Evolutionary conservation across 768 basidiomycete genomes (phyloP).

Genomic region (Leucocoprinus sp.): DNA sequence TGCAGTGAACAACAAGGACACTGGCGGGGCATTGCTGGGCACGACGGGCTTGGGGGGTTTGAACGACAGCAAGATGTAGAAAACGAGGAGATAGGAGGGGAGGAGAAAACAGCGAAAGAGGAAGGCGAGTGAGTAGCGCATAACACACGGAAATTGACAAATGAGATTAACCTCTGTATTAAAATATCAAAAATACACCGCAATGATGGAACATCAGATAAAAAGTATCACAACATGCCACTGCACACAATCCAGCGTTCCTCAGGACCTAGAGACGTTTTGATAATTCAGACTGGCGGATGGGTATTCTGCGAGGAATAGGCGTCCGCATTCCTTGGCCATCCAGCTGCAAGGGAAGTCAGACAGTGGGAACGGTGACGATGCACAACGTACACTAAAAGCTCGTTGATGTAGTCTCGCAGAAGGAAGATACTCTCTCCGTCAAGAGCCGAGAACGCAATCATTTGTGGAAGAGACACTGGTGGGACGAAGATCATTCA

Average conservation of each 20-base stretch:
- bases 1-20: constrained; percentile 31
- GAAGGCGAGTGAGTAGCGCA: background rate
- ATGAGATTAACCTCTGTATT: too few relatives aligned
- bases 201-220: too few relatives aligned
- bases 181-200: too few relatives aligned
- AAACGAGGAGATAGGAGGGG: constrained; percentile 8
- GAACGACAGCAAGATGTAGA: constrained; percentile 8
- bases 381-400: constrained; percentile 50
- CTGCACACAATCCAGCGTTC: too few relatives aligned
- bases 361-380: background rate
- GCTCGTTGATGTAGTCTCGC: constrained; percentile 83
- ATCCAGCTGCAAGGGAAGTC: constrained; percentile 51
- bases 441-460: constrained; percentile 86
- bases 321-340: constrained; percentile 58
- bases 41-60: background rate
- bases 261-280: constrained; percentile 69
- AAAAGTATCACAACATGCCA: too few relatives aligned
- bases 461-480: constrained; percentile 92
- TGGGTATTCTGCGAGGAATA: constrained; percentile 78
- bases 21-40: background rate
- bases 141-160: too few relatives aligned
- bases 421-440: constrained; percentile 76
- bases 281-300: constrained; percentile 71
- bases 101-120: constrained; percentile 6
- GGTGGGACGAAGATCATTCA: constrained; percentile 5